Base-by-base conservation (phyloP, 1,139 yeast species). In the Suhomyces choctaworum region DNA sequence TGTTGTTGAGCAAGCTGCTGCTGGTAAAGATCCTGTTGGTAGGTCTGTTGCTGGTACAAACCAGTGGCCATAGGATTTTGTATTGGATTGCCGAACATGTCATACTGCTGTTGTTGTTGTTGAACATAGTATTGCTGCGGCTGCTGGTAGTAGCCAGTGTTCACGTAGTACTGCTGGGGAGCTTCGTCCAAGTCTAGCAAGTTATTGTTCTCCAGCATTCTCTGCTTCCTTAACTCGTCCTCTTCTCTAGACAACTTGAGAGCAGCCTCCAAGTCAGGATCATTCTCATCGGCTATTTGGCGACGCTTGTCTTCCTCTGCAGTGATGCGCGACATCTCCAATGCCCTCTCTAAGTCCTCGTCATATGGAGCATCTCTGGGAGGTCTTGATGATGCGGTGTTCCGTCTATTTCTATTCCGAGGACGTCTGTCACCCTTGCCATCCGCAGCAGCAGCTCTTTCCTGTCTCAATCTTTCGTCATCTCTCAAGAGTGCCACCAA, bases 221-320 rank as follows among this genome's bases (percentile, higher is more conserved):
- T 70, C 45, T 68, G 65, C 48, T 73, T 77, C 52, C 81, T 76
- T 73, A 82, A 71, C 58, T 83, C 94, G 51, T 89, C 96, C 56
- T 92, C 97, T 61, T 89, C 97, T 57, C 82, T 70, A 25, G 94
- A 82, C 50, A 92, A 73, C 60, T 82, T 82, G 46, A 90, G 71
- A 1, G 97, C 97, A 32, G 85, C 80, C 43, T 78, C 78, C 44
- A 90, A 69, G 29, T 87, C 95, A 17, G 84, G 86, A 48, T 84
- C 90, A 21, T 73, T 70, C 29, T 66, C 47, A 40, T 81, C 89
- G 31, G 40, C 47, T 7, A 34, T 45, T 22, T 50, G 46, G 22
- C 47, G 48, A 23, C 45, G 44, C 30, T 51, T 53, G 45, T 92
- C 99, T 45, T 85, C 90, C 47, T 84, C 92, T 1, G 96, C 97